phyloP scores from a whole-genome alignment of 305 asterid species.

The Solanum chacoense region DNA sequence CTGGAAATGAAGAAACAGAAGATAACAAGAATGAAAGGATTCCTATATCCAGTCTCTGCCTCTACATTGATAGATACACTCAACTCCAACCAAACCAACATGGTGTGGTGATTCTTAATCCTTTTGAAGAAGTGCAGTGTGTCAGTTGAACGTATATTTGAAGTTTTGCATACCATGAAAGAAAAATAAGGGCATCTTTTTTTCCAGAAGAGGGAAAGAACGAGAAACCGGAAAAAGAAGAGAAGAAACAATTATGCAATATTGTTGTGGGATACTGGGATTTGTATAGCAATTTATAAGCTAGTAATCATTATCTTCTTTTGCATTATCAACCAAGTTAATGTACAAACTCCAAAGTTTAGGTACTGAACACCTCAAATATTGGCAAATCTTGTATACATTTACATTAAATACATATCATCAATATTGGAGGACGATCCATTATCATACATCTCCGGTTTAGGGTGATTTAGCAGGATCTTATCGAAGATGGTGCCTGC shows the following conservation, averaged over 20 bases:
- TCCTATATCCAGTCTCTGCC: not conserved
- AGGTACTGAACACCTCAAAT: not conserved
- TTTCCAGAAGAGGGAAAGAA: not conserved
- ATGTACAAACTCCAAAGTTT: not conserved
- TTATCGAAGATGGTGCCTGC: slow-evolving; percentile 70
- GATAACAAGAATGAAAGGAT: not conserved
- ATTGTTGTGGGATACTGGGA: not conserved
- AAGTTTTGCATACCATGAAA: not conserved
- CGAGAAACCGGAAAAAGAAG: not conserved
- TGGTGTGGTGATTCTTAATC: not conserved
- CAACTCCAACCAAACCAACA: not conserved
- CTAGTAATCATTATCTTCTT: not conserved
- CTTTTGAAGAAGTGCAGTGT: not conserved
- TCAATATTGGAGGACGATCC: not conserved
- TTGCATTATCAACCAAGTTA: not conserved
- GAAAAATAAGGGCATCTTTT: not conserved
- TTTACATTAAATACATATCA: not conserved
- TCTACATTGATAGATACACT: not conserved
- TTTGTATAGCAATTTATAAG: not conserved
- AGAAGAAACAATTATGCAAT: not conserved
- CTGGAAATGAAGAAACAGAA: not conserved
- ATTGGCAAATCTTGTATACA: not conserved
- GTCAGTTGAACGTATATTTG: not conserved
- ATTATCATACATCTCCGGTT: not conserved
- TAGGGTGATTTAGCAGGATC: not conserved